These are phyloP conservation scores for Strobilomyces echinocephalus DNA, from an alignment of 768 basidiomycete species.

Conservation along the genomic window DNA sequence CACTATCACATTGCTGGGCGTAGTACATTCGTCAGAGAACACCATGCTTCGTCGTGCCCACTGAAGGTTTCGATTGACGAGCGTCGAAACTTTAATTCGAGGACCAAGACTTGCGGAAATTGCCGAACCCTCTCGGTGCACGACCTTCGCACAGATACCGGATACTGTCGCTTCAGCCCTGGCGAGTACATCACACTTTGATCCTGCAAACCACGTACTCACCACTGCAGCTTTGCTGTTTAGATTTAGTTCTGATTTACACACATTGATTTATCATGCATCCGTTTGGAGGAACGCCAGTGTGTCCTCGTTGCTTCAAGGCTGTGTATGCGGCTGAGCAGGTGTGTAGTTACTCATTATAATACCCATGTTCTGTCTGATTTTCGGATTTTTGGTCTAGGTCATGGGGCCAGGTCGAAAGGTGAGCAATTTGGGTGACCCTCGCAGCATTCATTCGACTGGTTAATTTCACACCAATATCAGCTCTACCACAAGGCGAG, in stretches of 20 bases:
- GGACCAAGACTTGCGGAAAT: constrained; percentile 7
- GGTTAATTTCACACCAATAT: background rate
- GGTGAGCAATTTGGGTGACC: constrained; percentile 40
- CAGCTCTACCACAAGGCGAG: constrained; percentile 78
- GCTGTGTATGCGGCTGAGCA: constrained; percentile 87
- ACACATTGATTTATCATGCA: constrained; percentile 43
- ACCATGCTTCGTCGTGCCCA: background rate
- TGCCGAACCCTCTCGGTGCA: constrained; percentile 7
- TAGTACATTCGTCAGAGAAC: background rate
- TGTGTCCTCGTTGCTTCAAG: constrained; percentile 71
- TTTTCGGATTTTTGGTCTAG: constrained; percentile 34
- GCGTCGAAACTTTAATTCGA: background rate
- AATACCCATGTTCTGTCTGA: background rate
- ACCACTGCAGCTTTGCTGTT: background rate
- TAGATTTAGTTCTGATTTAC: constrained; percentile 2
- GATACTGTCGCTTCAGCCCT: background rate
- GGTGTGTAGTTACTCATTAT: constrained; percentile 35
- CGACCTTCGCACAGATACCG: background rate
- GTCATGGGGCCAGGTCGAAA: constrained; percentile 85
- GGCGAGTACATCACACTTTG: constrained; percentile 10
- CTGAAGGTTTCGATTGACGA: background rate
- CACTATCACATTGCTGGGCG: background rate
- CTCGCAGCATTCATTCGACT: constrained; percentile 3
- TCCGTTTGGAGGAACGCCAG: constrained; percentile 65
- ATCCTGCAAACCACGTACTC: background rate